Percentiles rank a stretch among this genome's conserved stretches.
phyloP scores from a whole-genome alignment of 176 grass and related monocot species.

The Cocos nucifera region DNA sequence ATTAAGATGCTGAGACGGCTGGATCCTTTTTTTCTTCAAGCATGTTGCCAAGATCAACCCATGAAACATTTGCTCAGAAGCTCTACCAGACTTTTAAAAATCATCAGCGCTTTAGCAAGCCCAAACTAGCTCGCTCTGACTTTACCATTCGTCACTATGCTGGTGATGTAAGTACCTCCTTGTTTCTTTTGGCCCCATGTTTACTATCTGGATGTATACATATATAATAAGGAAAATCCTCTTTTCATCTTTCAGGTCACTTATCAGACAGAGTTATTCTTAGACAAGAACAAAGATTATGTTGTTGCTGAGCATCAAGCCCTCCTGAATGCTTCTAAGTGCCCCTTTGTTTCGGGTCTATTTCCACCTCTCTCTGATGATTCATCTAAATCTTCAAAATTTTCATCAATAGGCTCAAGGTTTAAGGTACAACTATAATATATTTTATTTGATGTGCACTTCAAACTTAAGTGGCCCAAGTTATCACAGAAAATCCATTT shows the following conservation, averaged over 20 bases:
- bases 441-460: background rate
- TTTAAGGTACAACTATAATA: constrained; percentile 58
- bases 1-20: no score
- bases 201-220: no score
- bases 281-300: constrained; percentile 99
- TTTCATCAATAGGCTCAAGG: constrained; percentile 83
- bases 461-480: no score
- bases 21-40: constrained; percentile 12
- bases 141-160: constrained; percentile 94
- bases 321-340: constrained; percentile 74
- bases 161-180: constrained; percentile 68
- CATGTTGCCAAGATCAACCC: constrained; percentile 90
- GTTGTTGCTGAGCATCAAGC: constrained; percentile 90
- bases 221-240: no score
- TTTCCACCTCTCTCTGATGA: constrained; percentile 70
- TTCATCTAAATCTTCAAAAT: constrained; percentile 88
- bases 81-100: constrained; percentile 86
- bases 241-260: constrained; percentile 56
- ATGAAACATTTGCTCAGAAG: constrained; percentile 96
- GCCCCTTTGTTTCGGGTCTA: constrained; percentile 73
- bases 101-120: constrained; percentile 74
- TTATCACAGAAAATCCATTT: background rate
- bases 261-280: constrained; percentile 92
- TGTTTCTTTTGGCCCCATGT: background rate
- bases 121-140: constrained; percentile 83